phyloP scores from a whole-genome alignment of 1,139 yeast species.

The Pichia cactophila region DNA sequence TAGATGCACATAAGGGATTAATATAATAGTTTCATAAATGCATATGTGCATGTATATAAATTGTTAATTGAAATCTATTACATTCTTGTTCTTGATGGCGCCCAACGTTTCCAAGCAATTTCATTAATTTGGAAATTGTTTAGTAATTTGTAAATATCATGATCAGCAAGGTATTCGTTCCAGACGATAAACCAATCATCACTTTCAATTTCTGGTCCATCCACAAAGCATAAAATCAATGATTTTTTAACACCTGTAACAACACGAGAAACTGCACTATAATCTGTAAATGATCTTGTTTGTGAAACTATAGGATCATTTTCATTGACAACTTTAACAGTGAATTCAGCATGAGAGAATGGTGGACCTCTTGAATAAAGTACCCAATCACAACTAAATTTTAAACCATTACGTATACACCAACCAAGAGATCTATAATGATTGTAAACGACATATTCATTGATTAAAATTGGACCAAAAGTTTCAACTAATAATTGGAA shows the following conservation, averaged over 20 bases:
- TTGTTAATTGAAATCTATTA: constrained; percentile 1
- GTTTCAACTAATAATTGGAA: constrained; percentile 28
- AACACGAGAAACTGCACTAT: constrained; percentile 67
- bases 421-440: constrained; percentile 86
- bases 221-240: constrained; percentile 61
- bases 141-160: constrained; percentile 18
- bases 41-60: neutral
- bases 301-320: constrained; percentile 1
- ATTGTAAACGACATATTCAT: constrained; percentile 70
- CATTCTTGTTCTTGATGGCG: constrained; percentile 75
- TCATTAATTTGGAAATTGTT: constrained; percentile 40
- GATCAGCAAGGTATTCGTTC: constrained; percentile 23
- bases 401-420: constrained; percentile 90
- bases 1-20: constrained; percentile 37
- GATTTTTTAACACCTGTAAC: constrained; percentile 83
- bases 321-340: constrained; percentile 28
- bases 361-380: constrained; percentile 91
- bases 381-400: constrained; percentile 79
- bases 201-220: constrained; percentile 33
- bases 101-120: constrained; percentile 70
- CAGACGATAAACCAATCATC: constrained; percentile 26
- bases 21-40: constrained; percentile 19
- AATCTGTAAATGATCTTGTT: constrained; percentile 50
- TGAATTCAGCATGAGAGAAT: constrained; percentile 87
- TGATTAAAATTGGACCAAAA: constrained; percentile 32